Conservation (phyloP, 495 filamentous ascomycete genomes). For the Extremus antarcticus region DNA sequence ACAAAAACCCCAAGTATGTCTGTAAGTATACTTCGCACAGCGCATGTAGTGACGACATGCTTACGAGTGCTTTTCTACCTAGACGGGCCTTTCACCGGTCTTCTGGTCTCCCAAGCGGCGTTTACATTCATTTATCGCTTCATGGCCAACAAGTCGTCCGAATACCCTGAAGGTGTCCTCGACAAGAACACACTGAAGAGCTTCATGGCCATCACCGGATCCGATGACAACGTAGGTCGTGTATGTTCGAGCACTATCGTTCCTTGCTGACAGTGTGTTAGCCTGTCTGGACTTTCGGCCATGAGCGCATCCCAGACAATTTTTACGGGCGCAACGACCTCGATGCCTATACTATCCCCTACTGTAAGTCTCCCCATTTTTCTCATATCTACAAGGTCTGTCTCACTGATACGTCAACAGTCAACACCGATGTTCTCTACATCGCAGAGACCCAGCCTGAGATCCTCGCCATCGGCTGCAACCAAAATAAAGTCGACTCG, state of each 20-base stretch:
- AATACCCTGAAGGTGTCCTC: conserved; percentile 28
- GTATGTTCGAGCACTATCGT: background rate
- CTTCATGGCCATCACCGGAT: conserved; percentile 22
- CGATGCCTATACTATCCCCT: conserved; percentile 34
- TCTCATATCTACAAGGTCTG: background rate
- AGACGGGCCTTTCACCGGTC: conserved; percentile 21
- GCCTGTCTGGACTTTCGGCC: conserved; percentile 14
- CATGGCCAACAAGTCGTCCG: conserved; percentile 31
- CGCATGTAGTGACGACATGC: too few species aligned
- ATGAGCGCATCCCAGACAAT: conserved; percentile 41
- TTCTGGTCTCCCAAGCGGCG: conserved; percentile 21
- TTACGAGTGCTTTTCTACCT: background rate
- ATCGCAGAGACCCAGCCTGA: conserved; percentile 21
- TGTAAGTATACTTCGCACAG: too few species aligned
- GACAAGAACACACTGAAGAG: conserved; percentile 21
- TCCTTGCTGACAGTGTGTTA: background rate
- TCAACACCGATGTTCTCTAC: conserved; percentile 17
- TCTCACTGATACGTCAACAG: background rate
- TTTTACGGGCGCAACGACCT: conserved; percentile 43
- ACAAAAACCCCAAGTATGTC: conserved; percentile 31
- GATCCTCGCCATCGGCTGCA: conserved; percentile 42
- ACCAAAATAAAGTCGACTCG: conserved; percentile 43
- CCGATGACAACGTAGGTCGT: conserved; percentile 16
- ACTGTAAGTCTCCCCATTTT: conserved; percentile 5
- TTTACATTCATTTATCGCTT: conserved; percentile 28